Conservation (phyloP, 441 rosid genomes). For the Euphorbia celastroides region DNA sequence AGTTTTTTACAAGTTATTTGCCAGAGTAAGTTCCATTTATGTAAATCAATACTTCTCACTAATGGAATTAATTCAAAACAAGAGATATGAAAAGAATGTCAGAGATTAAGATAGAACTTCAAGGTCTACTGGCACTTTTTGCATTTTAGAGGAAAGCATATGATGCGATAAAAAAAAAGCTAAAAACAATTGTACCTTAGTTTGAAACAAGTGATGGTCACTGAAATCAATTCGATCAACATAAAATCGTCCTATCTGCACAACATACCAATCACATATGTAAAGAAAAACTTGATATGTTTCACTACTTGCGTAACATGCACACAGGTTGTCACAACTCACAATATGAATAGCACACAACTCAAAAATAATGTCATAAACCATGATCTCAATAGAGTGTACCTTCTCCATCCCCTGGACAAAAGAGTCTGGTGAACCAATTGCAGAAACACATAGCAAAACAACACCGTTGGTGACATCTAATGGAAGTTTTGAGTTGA, state of each 20-base stretch:
- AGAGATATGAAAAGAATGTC: not conserved
- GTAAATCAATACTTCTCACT: not conserved
- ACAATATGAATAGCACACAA: not conserved
- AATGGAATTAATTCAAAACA: not conserved
- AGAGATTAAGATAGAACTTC: not conserved
- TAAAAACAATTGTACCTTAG: constrained; percentile 30
- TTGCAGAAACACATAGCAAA: constrained; percentile 68
- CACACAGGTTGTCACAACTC: not conserved
- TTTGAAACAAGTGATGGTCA: constrained; percentile 61
- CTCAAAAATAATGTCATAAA: not conserved
- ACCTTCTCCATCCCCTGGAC: constrained; percentile 51
- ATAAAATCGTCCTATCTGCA: constrained; percentile 57
- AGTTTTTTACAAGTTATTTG: not conserved
- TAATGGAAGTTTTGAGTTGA: constrained; percentile 31
- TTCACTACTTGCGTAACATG: not conserved
- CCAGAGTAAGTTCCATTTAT: not conserved
- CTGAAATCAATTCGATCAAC: constrained; percentile 66
- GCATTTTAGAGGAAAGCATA: not conserved
- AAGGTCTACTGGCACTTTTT: not conserved
- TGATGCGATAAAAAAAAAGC: not conserved
- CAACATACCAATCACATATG: not conserved
- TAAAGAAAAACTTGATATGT: not conserved
- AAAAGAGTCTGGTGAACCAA: constrained; percentile 72
- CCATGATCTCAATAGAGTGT: not conserved
- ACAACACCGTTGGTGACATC: constrained; percentile 27